These are phyloP conservation scores for Neonectria sp. DNA, from an alignment of 2,329 filamentous ascomycete species.

Conservation along the genomic window DNA sequence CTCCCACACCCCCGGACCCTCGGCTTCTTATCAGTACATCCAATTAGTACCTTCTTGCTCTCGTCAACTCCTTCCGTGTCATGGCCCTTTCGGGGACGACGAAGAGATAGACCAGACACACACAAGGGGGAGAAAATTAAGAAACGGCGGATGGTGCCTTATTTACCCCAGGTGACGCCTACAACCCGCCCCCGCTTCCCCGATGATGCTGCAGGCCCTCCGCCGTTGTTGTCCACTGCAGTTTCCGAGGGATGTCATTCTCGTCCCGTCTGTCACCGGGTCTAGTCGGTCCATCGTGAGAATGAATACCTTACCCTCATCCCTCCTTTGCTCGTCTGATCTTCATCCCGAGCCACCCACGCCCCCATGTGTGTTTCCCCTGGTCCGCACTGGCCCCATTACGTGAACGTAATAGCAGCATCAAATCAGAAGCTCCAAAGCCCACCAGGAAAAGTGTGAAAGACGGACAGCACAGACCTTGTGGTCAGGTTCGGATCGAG, in stretches of 20 bases:
- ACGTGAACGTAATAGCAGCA: slow-evolving; percentile 26
- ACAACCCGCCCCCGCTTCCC: slow-evolving; percentile 37
- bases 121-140: slow-evolving; percentile 7
- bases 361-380: slow-evolving; percentile 20
- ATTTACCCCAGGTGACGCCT: slow-evolving; percentile 43
- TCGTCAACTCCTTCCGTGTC: slow-evolving; percentile 26
- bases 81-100: slow-evolving; percentile 10
- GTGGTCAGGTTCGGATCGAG: slow-evolving; percentile 29
- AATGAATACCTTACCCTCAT: slow-evolving; percentile 22
- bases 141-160: slow-evolving; percentile 37
- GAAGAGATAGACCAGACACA: slow-evolving; percentile 23
- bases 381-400: slow-evolving; percentile 22
- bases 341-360: slow-evolving; percentile 1
- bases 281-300: slow-evolving; percentile 8
- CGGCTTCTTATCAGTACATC: slow-evolving; percentile 48
- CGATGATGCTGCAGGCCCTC: slow-evolving; percentile 34
- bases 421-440: slow-evolving; percentile 22
- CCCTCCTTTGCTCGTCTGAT: background rate
- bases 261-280: slow-evolving; percentile 17
- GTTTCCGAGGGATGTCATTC: slow-evolving; percentile 22
- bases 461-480: slow-evolving; percentile 26
- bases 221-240: slow-evolving; percentile 26
- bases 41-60: slow-evolving; percentile 29
- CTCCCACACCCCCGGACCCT: slow-evolving; percentile 33
- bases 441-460: slow-evolving; percentile 12